Evolutionary conservation across 2,329 filamentous ascomycete genomes (phyloP).

Genomic region (Cryoendolithus antarcticus): DNA sequence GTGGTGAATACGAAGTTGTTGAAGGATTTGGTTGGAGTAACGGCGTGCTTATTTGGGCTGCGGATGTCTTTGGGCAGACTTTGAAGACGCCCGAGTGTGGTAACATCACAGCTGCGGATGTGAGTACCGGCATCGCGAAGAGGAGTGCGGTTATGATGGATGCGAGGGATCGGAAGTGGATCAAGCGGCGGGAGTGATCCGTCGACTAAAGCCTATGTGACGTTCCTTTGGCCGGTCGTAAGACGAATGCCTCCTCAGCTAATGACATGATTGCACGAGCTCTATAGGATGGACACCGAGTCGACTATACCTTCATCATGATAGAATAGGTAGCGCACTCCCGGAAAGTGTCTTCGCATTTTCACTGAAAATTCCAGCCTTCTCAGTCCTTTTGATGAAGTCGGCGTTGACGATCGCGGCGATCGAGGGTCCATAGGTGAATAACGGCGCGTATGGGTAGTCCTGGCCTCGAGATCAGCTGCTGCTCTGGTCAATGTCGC

Average conservation of each 20-base stretch:
- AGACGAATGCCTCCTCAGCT: no score
- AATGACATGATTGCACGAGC: no score
- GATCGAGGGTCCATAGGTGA: slow-evolving; percentile 5
- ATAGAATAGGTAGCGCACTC: no score
- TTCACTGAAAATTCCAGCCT: slow-evolving; percentile 2
- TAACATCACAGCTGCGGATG: slow-evolving; percentile 4
- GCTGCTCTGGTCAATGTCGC: no score
- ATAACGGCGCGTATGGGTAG: slow-evolving; percentile 6
- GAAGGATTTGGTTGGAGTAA: slow-evolving; percentile 63
- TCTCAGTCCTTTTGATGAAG: slow-evolving; percentile 5
- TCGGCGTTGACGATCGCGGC: slow-evolving; percentile 5
- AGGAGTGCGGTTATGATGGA: slow-evolving; percentile 4
- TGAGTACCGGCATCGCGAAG: slow-evolving; percentile 4
- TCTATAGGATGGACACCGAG: no score
- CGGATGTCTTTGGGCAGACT: slow-evolving; percentile 47
- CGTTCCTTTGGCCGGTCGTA: no score
- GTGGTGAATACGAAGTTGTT: slow-evolving; percentile 57
- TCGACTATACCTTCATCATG: no score
- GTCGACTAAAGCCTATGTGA: no score
- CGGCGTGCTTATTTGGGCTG: slow-evolving; percentile 54
- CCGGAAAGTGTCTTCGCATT: slow-evolving; percentile 3
- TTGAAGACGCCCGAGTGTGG: slow-evolving; percentile 39
- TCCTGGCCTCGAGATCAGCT: slow-evolving; percentile 3
- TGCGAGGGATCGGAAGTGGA: slow-evolving; percentile 3
- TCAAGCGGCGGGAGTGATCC: slow-evolving; percentile 3